These are phyloP conservation scores for Naematelia encephala DNA, from an alignment of 768 basidiomycete genomes.

Conservation along the genomic window DNA sequence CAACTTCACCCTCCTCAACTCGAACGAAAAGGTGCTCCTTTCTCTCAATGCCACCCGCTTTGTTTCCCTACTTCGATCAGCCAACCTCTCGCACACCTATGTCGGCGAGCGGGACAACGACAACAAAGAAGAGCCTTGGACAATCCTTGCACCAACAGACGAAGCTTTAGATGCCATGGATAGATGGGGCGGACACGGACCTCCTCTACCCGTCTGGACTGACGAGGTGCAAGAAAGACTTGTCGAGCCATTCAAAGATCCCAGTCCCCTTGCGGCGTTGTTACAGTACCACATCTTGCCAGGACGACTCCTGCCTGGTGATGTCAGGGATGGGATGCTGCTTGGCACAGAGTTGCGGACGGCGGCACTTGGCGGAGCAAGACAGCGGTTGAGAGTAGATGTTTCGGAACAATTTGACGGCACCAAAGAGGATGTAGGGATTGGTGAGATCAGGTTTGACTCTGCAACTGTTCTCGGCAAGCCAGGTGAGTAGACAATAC, in stretches of 20 bases:
- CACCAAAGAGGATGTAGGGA: constrained; percentile 37
- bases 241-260: constrained; percentile 53
- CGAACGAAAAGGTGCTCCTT: constrained; percentile 85
- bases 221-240: constrained; percentile 64
- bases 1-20: constrained; percentile 72
- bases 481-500: constrained; percentile 58
- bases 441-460: constrained; percentile 68
- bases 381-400: constrained; percentile 50
- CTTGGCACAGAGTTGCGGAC: constrained; percentile 67
- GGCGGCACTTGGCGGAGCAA: constrained; percentile 52
- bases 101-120: constrained; percentile 43
- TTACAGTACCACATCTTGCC: constrained; percentile 90
- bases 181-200: constrained; percentile 18
- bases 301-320: constrained; percentile 67
- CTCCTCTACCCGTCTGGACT: constrained; percentile 54
- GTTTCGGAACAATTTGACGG: constrained; percentile 42
- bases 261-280: constrained; percentile 59
- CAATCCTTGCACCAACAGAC: constrained; percentile 87
- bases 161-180: constrained; percentile 61
- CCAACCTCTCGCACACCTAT: constrained; percentile 59
- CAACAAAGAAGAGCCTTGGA: constrained; percentile 57
- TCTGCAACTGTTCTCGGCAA: constrained; percentile 76
- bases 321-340: constrained; percentile 69
- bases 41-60: constrained; percentile 87
- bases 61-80: constrained; percentile 80